Percentiles rank a stretch among this genome's conserved stretches.
Evolutionary conservation across 2,329 filamentous ascomycete species (phyloP).

Genomic region (Xylaria digitata): DNA sequence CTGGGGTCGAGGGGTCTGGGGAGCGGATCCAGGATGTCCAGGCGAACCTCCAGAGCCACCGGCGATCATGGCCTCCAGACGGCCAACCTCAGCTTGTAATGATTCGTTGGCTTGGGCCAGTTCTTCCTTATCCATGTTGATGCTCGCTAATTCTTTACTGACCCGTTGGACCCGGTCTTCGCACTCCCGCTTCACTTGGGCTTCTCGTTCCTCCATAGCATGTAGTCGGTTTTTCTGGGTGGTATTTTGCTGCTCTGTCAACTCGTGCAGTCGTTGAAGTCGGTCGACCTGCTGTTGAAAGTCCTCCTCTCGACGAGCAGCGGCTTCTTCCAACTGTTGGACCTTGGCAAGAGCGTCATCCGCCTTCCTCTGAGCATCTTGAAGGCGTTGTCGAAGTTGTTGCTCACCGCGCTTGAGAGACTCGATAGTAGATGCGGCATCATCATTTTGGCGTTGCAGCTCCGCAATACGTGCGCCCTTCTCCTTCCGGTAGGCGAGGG

Average conservation of each 20-base stretch:
- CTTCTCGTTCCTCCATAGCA: constrained; percentile 72
- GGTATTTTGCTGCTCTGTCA: constrained; percentile 80
- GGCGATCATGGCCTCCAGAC: constrained; percentile 62
- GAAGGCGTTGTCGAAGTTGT: constrained; percentile 81
- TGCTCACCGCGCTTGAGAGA: constrained; percentile 82
- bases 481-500: constrained; percentile 91
- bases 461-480: constrained; percentile 91
- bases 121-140: constrained; percentile 59
- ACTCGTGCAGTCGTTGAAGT: constrained; percentile 81
- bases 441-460: constrained; percentile 88
- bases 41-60: constrained; percentile 55
- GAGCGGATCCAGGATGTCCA: constrained; percentile 59
- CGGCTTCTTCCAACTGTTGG: constrained; percentile 86
- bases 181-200: constrained; percentile 74
- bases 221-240: constrained; percentile 77
- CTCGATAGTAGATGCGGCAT: constrained; percentile 80
- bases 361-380: constrained; percentile 85
- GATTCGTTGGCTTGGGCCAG: constrained; percentile 62
- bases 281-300: constrained; percentile 89
- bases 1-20: constrained; percentile 67
- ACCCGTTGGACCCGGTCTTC: constrained; percentile 69
- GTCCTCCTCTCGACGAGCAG: constrained; percentile 83
- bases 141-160: constrained; percentile 67
- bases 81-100: constrained; percentile 65
- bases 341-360: constrained; percentile 85